Conservation (phyloP, 2,329 filamentous ascomycete species). For the Harringtonia lauricola region DNA sequence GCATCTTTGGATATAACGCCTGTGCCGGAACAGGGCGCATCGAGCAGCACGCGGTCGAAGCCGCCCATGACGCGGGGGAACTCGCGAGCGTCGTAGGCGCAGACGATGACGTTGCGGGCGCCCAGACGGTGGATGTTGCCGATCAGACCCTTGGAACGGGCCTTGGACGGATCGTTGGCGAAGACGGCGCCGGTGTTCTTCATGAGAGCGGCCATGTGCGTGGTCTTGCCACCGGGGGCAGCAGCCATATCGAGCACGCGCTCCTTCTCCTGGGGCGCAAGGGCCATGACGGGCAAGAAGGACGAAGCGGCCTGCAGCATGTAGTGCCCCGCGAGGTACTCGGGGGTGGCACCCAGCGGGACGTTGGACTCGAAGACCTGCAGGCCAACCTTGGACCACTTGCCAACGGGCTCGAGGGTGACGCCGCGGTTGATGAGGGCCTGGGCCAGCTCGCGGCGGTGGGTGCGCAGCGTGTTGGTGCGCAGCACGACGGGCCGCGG, state of each 20-base stretch:
- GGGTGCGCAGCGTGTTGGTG: slow-evolving; percentile 83
- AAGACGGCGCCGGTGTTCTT: slow-evolving; percentile 94
- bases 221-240: slow-evolving; percentile 92
- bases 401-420: slow-evolving; percentile 89
- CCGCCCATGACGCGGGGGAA: slow-evolving; percentile 93
- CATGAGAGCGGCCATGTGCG: slow-evolving; percentile 93
- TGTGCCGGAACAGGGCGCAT: slow-evolving; percentile 92
- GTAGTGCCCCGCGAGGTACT: slow-evolving; percentile 95
- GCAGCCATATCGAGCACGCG: slow-evolving; percentile 89
- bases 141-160: slow-evolving; percentile 90
- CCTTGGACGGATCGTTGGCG: slow-evolving; percentile 92
- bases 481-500: slow-evolving; percentile 85
- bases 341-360: slow-evolving; percentile 86
- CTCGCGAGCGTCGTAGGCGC: slow-evolving; percentile 87
- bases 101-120: slow-evolving; percentile 87
- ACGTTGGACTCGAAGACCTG: slow-evolving; percentile 87
- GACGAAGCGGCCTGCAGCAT: slow-evolving; percentile 95
- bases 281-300: slow-evolving; percentile 94
- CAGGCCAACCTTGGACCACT: slow-evolving; percentile 96
- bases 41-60: slow-evolving; percentile 87
- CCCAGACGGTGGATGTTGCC: slow-evolving; percentile 95
- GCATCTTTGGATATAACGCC: slow-evolving; percentile 97
- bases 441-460: slow-evolving; percentile 73
- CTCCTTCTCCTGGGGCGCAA: slow-evolving; percentile 88
- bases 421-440: slow-evolving; percentile 93